These are phyloP conservation scores for Xerocomellus dryophilus DNA, from an alignment of 768 basidiomycete species.

Conservation along the genomic window DNA sequence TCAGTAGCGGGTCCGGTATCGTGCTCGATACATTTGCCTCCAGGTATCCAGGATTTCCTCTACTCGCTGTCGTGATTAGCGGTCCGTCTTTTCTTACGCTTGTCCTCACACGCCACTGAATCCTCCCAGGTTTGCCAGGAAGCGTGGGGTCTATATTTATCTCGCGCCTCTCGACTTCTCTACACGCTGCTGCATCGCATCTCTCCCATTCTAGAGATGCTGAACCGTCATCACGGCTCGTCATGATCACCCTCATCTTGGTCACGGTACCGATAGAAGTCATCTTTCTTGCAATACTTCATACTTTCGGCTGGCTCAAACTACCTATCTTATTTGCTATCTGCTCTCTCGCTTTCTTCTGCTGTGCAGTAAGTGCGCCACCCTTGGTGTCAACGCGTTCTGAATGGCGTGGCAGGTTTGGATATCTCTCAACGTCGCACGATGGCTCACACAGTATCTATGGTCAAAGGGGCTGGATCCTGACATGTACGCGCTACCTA, in stretches of 20 bases:
- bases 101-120: not conserved
- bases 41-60: slow-evolving; percentile 81
- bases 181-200: slow-evolving; percentile 51
- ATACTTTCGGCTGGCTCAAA: slow-evolving; percentile 72
- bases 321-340: slow-evolving; percentile 66
- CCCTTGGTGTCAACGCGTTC: not conserved
- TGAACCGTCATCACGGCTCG: slow-evolving; percentile 45
- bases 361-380: slow-evolving; percentile 59
- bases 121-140: slow-evolving; percentile 68
- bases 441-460: slow-evolving; percentile 64
- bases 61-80: slow-evolving; percentile 85
- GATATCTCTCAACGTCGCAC: slow-evolving; percentile 67
- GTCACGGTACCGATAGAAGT: slow-evolving; percentile 82
- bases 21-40: slow-evolving; percentile 89
- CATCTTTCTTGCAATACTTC: slow-evolving; percentile 66
- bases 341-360: slow-evolving; percentile 68
- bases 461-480: slow-evolving; percentile 81
- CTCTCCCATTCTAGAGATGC: slow-evolving; percentile 2
- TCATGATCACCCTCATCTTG: slow-evolving; percentile 64
- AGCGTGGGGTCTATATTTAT: slow-evolving; percentile 88
- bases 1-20: slow-evolving; percentile 85
- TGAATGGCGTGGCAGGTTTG: slow-evolving; percentile 49
- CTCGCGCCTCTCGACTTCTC: slow-evolving; percentile 83
- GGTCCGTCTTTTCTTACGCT: slow-evolving; percentile 40
- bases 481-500: slow-evolving; percentile 86